Evolutionary conservation across 495 filamentous ascomycete species (phyloP).

Genomic region (Hypoxylon fuscum): DNA sequence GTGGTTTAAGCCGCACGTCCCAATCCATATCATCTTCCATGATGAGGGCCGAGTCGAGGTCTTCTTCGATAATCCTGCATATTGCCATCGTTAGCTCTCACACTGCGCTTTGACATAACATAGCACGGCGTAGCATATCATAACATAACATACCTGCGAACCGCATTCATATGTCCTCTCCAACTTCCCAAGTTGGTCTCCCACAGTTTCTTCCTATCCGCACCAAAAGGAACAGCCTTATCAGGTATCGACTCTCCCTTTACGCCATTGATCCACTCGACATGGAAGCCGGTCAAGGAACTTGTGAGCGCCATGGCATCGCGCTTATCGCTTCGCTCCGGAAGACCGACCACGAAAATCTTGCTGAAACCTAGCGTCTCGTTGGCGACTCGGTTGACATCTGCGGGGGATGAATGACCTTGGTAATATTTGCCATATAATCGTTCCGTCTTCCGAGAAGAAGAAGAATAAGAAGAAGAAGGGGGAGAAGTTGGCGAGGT

Average conservation of each 20-base stretch:
- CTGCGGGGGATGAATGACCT: constrained; percentile 11
- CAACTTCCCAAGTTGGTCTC: constrained; percentile 48
- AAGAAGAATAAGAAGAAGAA: too few relatives aligned
- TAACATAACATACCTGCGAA: constrained; percentile 37
- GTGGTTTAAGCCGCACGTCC: constrained; percentile 54
- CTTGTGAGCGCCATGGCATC: constrained; percentile 50
- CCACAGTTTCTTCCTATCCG: constrained; percentile 24
- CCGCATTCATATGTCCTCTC: constrained; percentile 50
- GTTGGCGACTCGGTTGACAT: constrained; percentile 34
- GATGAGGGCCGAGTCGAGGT: constrained; percentile 53
- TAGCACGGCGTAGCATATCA: neutral
- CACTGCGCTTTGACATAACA: too few relatives aligned
- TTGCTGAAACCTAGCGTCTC: constrained; percentile 47
- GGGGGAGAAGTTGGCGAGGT: neutral
- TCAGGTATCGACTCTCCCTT: constrained; percentile 41
- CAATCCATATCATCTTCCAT: constrained; percentile 61
- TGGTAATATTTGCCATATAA: constrained; percentile 28
- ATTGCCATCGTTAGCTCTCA: neutral
- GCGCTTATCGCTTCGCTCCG: constrained; percentile 51
- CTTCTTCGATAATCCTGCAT: constrained; percentile 50
- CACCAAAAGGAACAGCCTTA: constrained; percentile 42
- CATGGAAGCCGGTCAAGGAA: constrained; percentile 44
- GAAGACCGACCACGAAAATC: constrained; percentile 46
- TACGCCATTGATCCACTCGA: constrained; percentile 51
- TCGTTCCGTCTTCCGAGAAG: constrained; percentile 3